These are phyloP conservation scores for Claviceps maximensis DNA, from an alignment of 2,329 filamentous ascomycete species.

Conservation along the genomic window DNA sequence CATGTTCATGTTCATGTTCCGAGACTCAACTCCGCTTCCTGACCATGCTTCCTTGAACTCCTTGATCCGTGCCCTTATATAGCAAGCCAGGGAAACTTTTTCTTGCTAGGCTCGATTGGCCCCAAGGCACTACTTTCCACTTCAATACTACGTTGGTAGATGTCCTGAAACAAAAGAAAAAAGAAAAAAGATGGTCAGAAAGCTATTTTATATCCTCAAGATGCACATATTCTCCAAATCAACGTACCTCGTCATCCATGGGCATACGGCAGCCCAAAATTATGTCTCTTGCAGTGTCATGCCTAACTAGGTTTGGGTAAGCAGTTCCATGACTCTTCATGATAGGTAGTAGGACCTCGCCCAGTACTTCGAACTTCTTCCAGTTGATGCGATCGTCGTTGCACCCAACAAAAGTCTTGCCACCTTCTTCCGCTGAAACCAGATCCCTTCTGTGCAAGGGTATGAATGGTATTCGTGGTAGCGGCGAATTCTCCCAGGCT, in stretches of 20 bases:
- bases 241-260: conserved; percentile 77
- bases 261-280: conserved; percentile 72
- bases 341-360: conserved; percentile 78
- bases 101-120: conserved; percentile 38
- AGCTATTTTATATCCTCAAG: background rate
- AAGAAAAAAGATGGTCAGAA: background rate
- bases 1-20: conserved; percentile 4
- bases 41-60: conserved; percentile 13
- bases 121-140: conserved; percentile 39
- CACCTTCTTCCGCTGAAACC: conserved; percentile 84
- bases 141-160: conserved; percentile 48
- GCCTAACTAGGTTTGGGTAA: conserved; percentile 58
- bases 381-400: conserved; percentile 75
- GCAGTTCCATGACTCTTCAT: conserved; percentile 83
- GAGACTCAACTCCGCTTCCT: background rate
- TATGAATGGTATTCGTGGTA: conserved; percentile 85
- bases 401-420: conserved; percentile 70
- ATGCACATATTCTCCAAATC: background rate
- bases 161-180: conserved; percentile 31
- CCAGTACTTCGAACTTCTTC: conserved; percentile 95
- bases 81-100: conserved; percentile 55
- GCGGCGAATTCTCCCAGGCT: conserved; percentile 89
- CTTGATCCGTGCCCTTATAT: conserved; percentile 25
- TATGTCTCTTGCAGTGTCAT: conserved; percentile 58
- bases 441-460: conserved; percentile 82